phyloP scores from a whole-genome alignment of 306 rosid genomes.

The Cicer pinnatifidum region DNA sequence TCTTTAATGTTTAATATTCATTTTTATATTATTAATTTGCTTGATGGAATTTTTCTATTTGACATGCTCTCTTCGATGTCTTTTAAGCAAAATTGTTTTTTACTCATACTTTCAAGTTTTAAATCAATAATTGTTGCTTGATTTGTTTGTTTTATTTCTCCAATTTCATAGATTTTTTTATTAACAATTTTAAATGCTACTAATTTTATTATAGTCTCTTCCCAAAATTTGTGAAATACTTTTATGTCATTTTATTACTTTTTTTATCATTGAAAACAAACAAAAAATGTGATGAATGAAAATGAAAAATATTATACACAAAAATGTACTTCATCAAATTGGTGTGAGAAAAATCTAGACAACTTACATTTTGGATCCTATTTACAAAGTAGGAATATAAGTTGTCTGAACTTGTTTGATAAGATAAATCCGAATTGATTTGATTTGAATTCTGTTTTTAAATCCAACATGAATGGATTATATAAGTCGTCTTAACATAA shows the following conservation, averaged over 20 bases:
- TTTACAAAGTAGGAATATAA: background rate
- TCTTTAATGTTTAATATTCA: background rate
- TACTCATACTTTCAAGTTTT: background rate
- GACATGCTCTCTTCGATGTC: constrained; percentile 37
- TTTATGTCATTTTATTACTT: too few species aligned
- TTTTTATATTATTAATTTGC: constrained; percentile 2
- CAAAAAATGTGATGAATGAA: too few species aligned
- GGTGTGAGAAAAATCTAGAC: too few species aligned
- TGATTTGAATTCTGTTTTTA: too few species aligned
- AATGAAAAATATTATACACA: too few species aligned
- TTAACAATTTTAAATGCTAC: background rate
- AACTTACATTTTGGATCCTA: background rate
- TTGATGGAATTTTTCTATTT: constrained; percentile 35
- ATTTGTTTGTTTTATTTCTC: background rate
- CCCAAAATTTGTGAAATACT: background rate
- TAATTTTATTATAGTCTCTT: background rate
- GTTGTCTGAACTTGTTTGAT: background rate
- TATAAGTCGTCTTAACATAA: too few species aligned
- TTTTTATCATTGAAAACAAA: too few species aligned
- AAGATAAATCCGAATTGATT: too few species aligned
- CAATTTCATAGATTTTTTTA: background rate
- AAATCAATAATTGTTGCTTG: background rate
- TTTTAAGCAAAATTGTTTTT: background rate
- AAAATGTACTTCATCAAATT: too few species aligned
- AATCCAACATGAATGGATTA: too few species aligned